Conservation (phyloP, 768 basidiomycete species). For the Peribolospora baueri region DNA sequence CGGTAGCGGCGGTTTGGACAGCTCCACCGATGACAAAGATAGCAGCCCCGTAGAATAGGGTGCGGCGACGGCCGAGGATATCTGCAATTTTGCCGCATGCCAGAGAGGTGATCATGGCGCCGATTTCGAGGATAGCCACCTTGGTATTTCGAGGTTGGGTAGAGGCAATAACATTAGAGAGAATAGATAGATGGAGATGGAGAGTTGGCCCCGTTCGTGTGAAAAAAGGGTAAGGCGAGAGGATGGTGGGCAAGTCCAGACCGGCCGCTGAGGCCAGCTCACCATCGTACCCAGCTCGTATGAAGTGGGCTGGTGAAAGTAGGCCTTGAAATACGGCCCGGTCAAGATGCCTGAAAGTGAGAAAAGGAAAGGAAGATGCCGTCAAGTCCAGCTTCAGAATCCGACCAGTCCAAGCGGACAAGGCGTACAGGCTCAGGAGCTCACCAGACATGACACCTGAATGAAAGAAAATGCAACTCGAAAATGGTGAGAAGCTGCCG, state of each 20-base stretch:
- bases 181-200: too few species aligned
- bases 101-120: slow-evolving; percentile 75
- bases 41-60: slow-evolving; percentile 55
- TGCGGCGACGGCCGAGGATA: slow-evolving; percentile 57
- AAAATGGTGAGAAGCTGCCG: not conserved
- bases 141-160: not conserved
- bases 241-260: slow-evolving; percentile 28
- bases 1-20: slow-evolving; percentile 55
- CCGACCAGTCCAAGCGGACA: not conserved
- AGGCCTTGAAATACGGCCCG: slow-evolving; percentile 47
- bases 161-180: not conserved
- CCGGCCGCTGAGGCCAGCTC: too few species aligned
- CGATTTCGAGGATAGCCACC: slow-evolving; percentile 38
- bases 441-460: slow-evolving; percentile 17
- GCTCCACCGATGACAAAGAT: slow-evolving; percentile 69
- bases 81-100: slow-evolving; percentile 76
- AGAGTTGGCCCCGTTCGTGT: not conserved
- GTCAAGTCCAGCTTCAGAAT: not conserved
- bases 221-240: not conserved
- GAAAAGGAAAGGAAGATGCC: not conserved
- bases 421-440: not conserved
- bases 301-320: slow-evolving; percentile 51
- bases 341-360: slow-evolving; percentile 62
- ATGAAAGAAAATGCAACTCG: not conserved
- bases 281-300: slow-evolving; percentile 79